These are phyloP conservation scores for Cryptosporidium xiaoi DNA, from an alignment of 169 alveolate genomes.

Conservation along the genomic window DNA sequence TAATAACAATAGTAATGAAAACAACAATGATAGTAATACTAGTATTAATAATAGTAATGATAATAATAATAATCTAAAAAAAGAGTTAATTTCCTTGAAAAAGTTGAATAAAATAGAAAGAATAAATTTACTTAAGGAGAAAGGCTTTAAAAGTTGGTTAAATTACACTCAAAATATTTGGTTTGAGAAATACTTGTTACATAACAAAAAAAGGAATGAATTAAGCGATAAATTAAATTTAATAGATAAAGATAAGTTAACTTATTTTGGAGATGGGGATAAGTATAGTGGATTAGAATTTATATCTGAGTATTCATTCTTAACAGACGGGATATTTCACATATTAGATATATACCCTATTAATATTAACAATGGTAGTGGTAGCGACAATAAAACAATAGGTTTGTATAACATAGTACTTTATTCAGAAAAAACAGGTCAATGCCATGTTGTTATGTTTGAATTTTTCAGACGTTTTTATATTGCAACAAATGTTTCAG, in stretches of 20 bases:
- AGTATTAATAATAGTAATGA: too few species aligned
- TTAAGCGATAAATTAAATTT: neutral
- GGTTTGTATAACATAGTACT: constrained; percentile 41
- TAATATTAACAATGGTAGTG: neutral
- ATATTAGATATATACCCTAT: constrained; percentile 61
- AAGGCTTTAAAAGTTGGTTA: constrained; percentile 31
- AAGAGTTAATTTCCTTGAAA: neutral
- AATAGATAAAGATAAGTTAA: neutral
- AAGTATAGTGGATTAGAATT: constrained; percentile 7
- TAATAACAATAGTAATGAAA: neutral
- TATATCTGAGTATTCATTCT: constrained; percentile 19
- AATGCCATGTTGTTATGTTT: constrained; percentile 16
- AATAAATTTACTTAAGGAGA: constrained; percentile 17
- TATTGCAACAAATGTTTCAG: constrained; percentile 33
- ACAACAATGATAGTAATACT: neutral
- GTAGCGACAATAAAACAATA: neutral
- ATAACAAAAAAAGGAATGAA: neutral
- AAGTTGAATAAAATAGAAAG: constrained; percentile 36
- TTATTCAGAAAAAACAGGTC: constrained; percentile 47
- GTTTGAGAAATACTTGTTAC: constrained; percentile 12
- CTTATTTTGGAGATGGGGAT: constrained; percentile 23
- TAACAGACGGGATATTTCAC: constrained; percentile 29
- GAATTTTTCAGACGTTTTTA: constrained; percentile 54
- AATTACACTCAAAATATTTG: constrained; percentile 35
- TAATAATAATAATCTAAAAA: neutral